Conservation (phyloP, 2,329 filamentous ascomycete species). For the Fusarium verrucosum region DNA sequence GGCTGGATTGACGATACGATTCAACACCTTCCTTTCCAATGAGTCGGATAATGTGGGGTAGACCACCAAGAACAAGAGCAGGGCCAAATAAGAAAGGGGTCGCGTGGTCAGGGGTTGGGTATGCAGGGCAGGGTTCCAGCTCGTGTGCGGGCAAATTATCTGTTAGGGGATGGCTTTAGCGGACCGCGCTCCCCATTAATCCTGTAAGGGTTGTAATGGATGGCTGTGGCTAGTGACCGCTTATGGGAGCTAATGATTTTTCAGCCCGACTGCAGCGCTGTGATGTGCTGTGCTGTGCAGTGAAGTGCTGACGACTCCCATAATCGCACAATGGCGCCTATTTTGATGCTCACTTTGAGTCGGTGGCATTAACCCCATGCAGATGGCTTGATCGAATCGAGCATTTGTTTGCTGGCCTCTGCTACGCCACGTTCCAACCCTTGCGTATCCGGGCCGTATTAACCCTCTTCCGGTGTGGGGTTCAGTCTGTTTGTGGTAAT, state of each 20-base stretch:
- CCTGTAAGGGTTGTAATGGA: neutral
- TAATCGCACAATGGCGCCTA: neutral
- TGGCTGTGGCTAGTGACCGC: conserved; percentile 15
- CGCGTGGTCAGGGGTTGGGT: conserved; percentile 33
- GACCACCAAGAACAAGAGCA: neutral
- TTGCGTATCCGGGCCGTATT: conserved; percentile 5
- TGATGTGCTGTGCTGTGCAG: too few relatives aligned
- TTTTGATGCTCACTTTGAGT: too few relatives aligned
- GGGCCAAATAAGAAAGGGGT: conserved; percentile 40
- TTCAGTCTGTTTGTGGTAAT: neutral
- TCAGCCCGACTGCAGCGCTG: too few relatives aligned
- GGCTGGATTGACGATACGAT: too few relatives aligned
- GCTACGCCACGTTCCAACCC: conserved; percentile 11
- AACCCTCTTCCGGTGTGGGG: conserved; percentile 13
- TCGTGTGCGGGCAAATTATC: conserved; percentile 3
- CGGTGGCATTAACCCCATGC: too few relatives aligned
- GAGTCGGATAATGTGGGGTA: conserved; percentile 33
- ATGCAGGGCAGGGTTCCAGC: conserved; percentile 1
- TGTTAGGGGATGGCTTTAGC: conserved; percentile 24
- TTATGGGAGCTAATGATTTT: too few relatives aligned
- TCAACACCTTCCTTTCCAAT: conserved; percentile 19
- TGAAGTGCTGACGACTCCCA: too few relatives aligned
- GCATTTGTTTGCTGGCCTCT: neutral
- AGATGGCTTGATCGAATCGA: neutral
- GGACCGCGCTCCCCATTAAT: neutral